Evolutionary conservation across 2,329 filamentous ascomycete species (phyloP).

Genomic region (Pyrenochaeta sp.): DNA sequence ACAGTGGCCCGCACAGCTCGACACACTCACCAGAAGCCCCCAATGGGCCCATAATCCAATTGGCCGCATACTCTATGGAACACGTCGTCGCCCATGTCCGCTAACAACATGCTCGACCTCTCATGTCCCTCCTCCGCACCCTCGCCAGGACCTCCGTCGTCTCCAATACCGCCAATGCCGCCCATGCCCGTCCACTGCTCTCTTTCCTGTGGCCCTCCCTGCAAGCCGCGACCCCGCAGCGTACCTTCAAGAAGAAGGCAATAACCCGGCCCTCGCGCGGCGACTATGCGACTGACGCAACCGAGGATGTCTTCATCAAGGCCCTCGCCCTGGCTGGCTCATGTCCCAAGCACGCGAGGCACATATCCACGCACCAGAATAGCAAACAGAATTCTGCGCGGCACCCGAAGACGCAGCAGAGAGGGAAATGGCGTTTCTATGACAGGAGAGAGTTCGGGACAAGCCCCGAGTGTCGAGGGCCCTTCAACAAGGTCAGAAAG

Average conservation of each 20-base stretch:
- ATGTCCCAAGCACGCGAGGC: conserved; percentile 58
- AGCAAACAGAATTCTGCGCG: conserved; percentile 2
- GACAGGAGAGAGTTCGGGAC: conserved; percentile 17
- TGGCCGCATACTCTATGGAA: conserved; percentile 24
- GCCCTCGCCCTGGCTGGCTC: conserved; percentile 61
- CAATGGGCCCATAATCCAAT: conserved; percentile 35
- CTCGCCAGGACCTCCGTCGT: conserved; percentile 60
- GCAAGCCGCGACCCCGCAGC: conserved; percentile 8
- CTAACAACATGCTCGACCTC: conserved; percentile 66
- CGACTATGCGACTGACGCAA: no score
- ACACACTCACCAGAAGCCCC: no score
- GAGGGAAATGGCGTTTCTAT: conserved; percentile 10
- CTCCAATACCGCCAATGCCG: conserved; percentile 52
- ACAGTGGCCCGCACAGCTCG: no score
- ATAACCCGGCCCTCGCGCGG: conserved; percentile 15
- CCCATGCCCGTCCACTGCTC: conserved; percentile 36
- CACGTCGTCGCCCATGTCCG: conserved; percentile 18
- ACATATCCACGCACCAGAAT: conserved; percentile 27
- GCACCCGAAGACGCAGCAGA: conserved; percentile 26
- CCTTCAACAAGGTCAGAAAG: conserved; percentile 35
- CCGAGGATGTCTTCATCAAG: conserved; percentile 62
- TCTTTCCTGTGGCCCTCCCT: conserved; percentile 42
- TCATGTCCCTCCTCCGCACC: conserved; percentile 69
- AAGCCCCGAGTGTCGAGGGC: conserved; percentile 16
- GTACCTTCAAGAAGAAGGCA: conserved; percentile 28